Evolutionary conservation across 768 basidiomycete genomes (phyloP).

Genomic region (Suillus tomentosus): DNA sequence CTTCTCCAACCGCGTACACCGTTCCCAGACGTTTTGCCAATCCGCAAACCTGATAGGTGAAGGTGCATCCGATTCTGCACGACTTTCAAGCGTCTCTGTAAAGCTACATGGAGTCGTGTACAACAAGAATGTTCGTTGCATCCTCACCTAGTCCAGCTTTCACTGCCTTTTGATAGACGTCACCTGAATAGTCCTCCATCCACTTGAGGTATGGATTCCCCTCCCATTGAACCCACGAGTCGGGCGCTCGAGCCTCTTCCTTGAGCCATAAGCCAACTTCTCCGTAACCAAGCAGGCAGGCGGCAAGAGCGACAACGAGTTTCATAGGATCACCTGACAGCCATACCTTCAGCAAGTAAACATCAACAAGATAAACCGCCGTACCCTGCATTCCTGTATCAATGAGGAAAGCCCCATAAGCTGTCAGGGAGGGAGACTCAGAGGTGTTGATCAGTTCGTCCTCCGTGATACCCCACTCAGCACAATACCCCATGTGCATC

Average conservation of each 20-base stretch:
- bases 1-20: slow-evolving; percentile 76
- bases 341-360: background rate
- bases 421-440: slow-evolving; percentile 73
- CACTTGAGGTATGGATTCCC: slow-evolving; percentile 76
- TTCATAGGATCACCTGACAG: slow-evolving; percentile 64
- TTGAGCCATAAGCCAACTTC: slow-evolving; percentile 88
- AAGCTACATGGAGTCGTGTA: slow-evolving; percentile 12
- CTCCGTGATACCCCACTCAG: slow-evolving; percentile 62
- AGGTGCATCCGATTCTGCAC: slow-evolving; percentile 63
- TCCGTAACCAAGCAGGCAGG: slow-evolving; percentile 90
- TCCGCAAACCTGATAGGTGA: slow-evolving; percentile 58
- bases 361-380: slow-evolving; percentile 8
- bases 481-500: slow-evolving; percentile 75
- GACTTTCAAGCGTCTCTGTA: slow-evolving; percentile 72
- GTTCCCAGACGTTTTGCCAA: slow-evolving; percentile 73
- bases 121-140: background rate
- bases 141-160: slow-evolving; percentile 68
- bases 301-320: slow-evolving; percentile 78
- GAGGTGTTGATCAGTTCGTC: slow-evolving; percentile 61
- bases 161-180: slow-evolving; percentile 72
- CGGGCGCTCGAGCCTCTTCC: slow-evolving; percentile 46
- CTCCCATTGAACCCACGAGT: slow-evolving; percentile 56
- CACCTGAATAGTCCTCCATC: slow-evolving; percentile 81
- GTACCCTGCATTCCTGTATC: slow-evolving; percentile 74
- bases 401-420: slow-evolving; percentile 86